phyloP scores from a whole-genome alignment of 176 grass and related monocot genomes.

The Cymbopogon citratus region DNA sequence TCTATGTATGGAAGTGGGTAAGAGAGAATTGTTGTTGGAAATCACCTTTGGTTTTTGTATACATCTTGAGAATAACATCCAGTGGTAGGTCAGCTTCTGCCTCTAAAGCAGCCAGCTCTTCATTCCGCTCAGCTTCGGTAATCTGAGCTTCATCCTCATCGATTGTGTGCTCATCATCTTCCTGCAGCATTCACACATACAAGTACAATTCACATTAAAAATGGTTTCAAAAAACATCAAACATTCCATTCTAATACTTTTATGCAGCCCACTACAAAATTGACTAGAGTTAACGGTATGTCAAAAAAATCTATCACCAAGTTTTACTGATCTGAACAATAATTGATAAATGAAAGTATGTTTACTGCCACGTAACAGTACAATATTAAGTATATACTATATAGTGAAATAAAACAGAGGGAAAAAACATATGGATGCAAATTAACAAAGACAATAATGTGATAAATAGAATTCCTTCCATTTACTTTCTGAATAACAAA shows the following conservation, averaged over 20 bases:
- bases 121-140: conserved; percentile 65
- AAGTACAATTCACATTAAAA: background rate
- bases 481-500: background rate
- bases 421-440: too few species aligned
- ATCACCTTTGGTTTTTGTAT: conserved; percentile 40
- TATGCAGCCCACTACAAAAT: background rate
- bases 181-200: conserved; percentile 43
- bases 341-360: conserved; percentile 6
- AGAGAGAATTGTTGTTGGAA: conserved; percentile 23
- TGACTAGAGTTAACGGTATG: background rate
- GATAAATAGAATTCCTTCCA: background rate
- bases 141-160: conserved; percentile 96
- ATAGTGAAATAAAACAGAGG: too few species aligned
- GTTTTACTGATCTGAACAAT: conserved; percentile 8
- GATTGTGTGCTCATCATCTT: conserved; percentile 85
- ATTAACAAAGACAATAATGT: background rate
- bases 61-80: conserved; percentile 64
- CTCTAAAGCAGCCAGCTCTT: conserved; percentile 79
- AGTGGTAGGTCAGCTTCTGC: conserved; percentile 90
- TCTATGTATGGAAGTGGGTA: conserved; percentile 14
- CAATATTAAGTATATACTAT: background rate
- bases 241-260: background rate
- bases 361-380: background rate
- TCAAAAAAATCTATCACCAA: background rate
- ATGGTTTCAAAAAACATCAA: background rate